Base-by-base conservation (phyloP, 306 rosid species). In the Malus orientalis region DNA sequence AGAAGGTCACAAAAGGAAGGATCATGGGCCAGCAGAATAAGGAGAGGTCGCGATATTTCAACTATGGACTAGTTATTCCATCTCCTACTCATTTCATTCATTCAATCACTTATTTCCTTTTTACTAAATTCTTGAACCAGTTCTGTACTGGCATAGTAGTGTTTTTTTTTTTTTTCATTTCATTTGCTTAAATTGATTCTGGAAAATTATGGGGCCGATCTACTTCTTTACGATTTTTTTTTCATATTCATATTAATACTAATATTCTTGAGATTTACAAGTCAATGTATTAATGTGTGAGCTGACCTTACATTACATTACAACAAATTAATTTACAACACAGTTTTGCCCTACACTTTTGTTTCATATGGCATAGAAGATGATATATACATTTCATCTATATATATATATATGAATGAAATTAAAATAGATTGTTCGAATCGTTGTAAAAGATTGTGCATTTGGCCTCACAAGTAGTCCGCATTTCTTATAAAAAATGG, bases 21-120 rank as follows among this genome's bases (percentile, higher is more conserved):
- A 13, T 82, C 92, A 1, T 83, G 91, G 90, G 85, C 78, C 2
- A 76, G 76, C 59, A 86, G 82, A 80, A 61, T 86, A 22, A 83
- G 86, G 45, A 86, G 85, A 49, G 78, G 75, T 14, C 67, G 77
- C 10, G 36, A 64, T 64, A 32, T 32, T 15, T 16, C 69, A 22
- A 64, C 13, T 23, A 32, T 64, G 42, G 69, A 32, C 23, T 64
- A 32, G 44, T 8, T 63, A 8, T 22, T n/a, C 36, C 6, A 32
- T 32, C 5, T 32, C 36, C 36, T 32, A 32, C 6, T 32, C 36
- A 32, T 49, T 49, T 49, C 54, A 49, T 49, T 49, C 19, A 49
- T 15, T 49, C 19, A 15, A 14, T 49, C 55, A 49, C 55, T 15
- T 49, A 49, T 49, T 49, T 49, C 55, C 55, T 49, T 49, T 49